Percentiles rank a stretch among this genome's conserved stretches.
Evolutionary conservation across 176 grass and related monocot genomes (phyloP).

Genomic region (Oryza meridionalis): DNA sequence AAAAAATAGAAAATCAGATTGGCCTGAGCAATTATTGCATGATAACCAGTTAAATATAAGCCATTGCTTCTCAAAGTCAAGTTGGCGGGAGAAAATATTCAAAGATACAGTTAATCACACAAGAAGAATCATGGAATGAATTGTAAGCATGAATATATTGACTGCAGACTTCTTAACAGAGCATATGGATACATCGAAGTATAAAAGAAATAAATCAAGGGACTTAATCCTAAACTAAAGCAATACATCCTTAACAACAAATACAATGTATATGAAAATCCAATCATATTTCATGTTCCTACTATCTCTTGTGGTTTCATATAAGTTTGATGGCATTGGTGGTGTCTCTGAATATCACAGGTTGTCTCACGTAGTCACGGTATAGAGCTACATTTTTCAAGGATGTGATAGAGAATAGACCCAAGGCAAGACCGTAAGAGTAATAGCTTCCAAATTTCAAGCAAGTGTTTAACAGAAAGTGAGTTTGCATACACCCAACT

Average conservation of each 20-base stretch:
- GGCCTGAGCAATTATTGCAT: conserved; percentile 16
- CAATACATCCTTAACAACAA: conserved; percentile 23
- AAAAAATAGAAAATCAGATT: conserved; percentile 32
- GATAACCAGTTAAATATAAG: not conserved
- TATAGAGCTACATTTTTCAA: conserved; percentile 12
- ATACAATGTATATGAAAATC: not conserved
- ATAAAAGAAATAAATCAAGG: conserved; percentile 1
- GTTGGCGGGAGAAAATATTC: conserved; percentile 2
- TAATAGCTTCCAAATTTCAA: not conserved
- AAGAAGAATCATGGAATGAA: not conserved
- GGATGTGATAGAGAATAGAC: conserved; percentile 9
- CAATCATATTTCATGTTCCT: not conserved
- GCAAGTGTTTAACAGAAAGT: conserved; percentile 18
- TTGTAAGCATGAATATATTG: conserved; percentile 13
- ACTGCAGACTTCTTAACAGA: not conserved
- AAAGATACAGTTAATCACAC: not conserved
- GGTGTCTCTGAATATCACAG: conserved; percentile 27
- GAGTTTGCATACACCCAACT: not conserved
- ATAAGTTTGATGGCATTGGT: conserved; percentile 9
- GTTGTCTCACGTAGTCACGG: conserved; percentile 15
- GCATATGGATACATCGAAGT: conserved; percentile 2
- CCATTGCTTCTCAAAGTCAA: conserved; percentile 8
- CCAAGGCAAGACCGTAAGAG: not conserved
- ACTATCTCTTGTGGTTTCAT: conserved; percentile 8
- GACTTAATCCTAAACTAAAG: conserved; percentile 18